Percentiles rank a stretch among this genome's conserved stretches.
phyloP scores from a whole-genome alignment of 2,329 filamentous ascomycete genomes.

The Aspergillus carbonarius region DNA sequence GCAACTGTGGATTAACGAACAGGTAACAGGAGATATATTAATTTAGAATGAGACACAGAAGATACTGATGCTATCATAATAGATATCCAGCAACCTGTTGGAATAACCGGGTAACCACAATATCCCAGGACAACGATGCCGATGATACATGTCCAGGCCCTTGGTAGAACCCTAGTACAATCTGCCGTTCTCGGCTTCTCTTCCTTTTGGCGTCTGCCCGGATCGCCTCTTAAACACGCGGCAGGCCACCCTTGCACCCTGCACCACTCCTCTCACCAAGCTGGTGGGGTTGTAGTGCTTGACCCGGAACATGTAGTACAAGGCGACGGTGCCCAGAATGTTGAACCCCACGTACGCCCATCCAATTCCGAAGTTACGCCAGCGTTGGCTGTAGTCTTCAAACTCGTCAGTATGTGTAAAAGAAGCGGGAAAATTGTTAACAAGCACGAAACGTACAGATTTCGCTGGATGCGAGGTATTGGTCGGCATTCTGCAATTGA shows the following conservation, averaged over 20 bases:
- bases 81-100: not conserved
- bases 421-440: not conserved
- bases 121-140: not conserved
- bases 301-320: constrained; percentile 54
- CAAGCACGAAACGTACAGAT: constrained; percentile 32
- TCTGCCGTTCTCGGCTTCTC: constrained; percentile 32
- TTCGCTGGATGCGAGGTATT: constrained; percentile 46
- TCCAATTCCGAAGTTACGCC: constrained; percentile 67
- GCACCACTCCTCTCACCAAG: constrained; percentile 23
- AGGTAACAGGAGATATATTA: not conserved
- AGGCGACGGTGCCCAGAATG: constrained; percentile 52
- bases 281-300: constrained; percentile 44
- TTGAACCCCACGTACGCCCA: constrained; percentile 63
- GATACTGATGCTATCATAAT: not conserved
- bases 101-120: not conserved
- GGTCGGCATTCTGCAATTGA: constrained; percentile 37
- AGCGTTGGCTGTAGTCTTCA: constrained; percentile 56
- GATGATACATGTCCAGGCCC: no score
- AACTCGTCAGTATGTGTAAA: not conserved
- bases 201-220: constrained; percentile 29
- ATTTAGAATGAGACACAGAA: not conserved
- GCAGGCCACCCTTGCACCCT: constrained; percentile 24
- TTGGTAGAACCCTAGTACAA: constrained; percentile 16
- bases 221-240: constrained; percentile 34
- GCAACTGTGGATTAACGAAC: not conserved